Evolutionary conservation across 2,329 filamentous ascomycete species (phyloP).

Genomic region (Ustilaginoidea virens): DNA sequence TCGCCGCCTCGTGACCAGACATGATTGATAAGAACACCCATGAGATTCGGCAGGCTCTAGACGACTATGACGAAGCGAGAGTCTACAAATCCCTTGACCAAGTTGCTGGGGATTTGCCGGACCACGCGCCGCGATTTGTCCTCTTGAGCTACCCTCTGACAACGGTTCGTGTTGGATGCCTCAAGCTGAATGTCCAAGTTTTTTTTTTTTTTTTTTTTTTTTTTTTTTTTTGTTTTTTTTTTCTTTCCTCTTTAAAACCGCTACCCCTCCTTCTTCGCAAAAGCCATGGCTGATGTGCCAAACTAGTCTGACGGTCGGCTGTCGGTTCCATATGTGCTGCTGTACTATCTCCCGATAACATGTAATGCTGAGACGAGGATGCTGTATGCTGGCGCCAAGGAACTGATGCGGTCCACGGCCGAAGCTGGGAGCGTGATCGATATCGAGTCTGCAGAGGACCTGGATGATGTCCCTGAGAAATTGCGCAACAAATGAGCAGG

Average conservation of each 20-base stretch:
- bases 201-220: not conserved
- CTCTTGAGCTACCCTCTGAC: conserved; percentile 85
- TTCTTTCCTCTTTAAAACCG: too few species aligned
- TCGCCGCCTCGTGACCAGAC: conserved; percentile 47
- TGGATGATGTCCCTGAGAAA: conserved; percentile 65
- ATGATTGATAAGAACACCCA: conserved; percentile 80
- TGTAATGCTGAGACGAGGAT: conserved; percentile 79
- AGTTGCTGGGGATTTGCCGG: conserved; percentile 77
- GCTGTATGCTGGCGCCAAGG: conserved; percentile 92
- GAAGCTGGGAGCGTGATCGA: conserved; percentile 84
- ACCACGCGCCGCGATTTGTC: conserved; percentile 80
- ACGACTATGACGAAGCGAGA: conserved; percentile 45
- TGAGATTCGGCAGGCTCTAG: conserved; percentile 59
- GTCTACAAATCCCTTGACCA: conserved; percentile 72
- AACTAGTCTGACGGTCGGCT: conserved; percentile 61
- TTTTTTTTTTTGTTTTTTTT: not conserved
- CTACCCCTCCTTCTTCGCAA: not conserved
- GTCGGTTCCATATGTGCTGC: conserved; percentile 81
- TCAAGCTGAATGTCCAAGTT: not conserved
- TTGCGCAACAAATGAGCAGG: conserved; percentile 20
- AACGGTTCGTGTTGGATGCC: conserved; percentile 37
- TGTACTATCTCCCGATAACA: conserved; percentile 89
- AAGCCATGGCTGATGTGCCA: not conserved
- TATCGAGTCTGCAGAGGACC: conserved; percentile 63
- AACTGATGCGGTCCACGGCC: conserved; percentile 84